Percentiles rank a stretch among this genome's conserved stretches.
These are phyloP conservation scores for Alternaria consortialis DNA, from an alignment of 2,329 filamentous ascomycete species.

Conservation along the genomic window DNA sequence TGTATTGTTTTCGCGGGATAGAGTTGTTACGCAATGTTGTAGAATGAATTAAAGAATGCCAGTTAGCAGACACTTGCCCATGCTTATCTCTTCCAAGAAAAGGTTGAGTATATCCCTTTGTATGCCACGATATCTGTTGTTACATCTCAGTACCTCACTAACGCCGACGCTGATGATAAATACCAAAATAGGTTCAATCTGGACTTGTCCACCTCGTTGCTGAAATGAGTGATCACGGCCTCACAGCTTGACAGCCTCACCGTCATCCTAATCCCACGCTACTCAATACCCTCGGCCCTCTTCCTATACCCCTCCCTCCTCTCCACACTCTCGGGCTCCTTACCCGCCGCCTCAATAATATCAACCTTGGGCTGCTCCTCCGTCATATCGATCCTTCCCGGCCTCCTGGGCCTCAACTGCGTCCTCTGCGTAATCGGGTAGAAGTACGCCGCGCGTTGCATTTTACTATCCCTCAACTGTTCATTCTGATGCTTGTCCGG, in stretches of 20 bases:
- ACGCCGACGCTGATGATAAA: slow-evolving; percentile 63
- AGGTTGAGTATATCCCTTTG: background rate
- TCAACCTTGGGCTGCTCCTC: slow-evolving; percentile 60
- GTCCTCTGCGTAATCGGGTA: slow-evolving; percentile 68
- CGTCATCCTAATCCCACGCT: background rate
- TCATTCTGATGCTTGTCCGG: slow-evolving; percentile 52
- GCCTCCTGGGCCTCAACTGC: slow-evolving; percentile 60
- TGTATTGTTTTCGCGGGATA: no score
- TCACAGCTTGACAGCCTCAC: no score
- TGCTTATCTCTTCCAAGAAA: no score
- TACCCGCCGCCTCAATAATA: slow-evolving; percentile 61
- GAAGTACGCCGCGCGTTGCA: slow-evolving; percentile 67
- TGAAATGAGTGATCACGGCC: no score
- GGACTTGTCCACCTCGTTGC: background rate
- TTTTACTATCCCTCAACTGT: slow-evolving; percentile 43
- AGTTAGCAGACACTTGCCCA: no score
- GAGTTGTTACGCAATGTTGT: no score
- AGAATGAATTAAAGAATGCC: background rate
- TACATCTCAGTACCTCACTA: slow-evolving; percentile 47
- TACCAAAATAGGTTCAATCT: background rate
- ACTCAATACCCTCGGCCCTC: slow-evolving; percentile 53
- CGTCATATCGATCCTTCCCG: slow-evolving; percentile 49
- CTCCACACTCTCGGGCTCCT: slow-evolving; percentile 61
- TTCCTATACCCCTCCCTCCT: slow-evolving; percentile 57
- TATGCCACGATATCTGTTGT: background rate